Base-by-base conservation (phyloP, 495 filamentous ascomycete species). In the Neurospora sp. region DNA sequence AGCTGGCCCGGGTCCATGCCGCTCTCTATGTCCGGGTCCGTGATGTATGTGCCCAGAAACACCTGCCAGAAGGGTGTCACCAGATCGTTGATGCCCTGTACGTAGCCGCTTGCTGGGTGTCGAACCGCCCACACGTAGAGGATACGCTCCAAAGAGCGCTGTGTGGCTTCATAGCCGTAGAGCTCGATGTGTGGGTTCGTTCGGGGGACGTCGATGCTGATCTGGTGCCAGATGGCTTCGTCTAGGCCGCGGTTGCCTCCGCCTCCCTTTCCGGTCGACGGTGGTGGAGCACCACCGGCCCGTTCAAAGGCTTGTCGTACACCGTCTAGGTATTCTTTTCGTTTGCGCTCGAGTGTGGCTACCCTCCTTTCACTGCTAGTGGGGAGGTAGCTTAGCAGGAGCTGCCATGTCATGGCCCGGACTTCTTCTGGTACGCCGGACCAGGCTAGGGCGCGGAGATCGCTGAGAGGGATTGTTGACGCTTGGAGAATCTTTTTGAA, bases 11-110 rank as follows among this genome's bases (percentile, higher is more conserved):
- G 96, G 79, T 99, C 95, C 94, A 98, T 97, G 72, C 94, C 94
- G 75, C 87, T 90, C 81, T 96, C 94, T 61, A 98, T 91, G 77
- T 98, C 90, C n/a, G 90, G 87, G 76, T 96, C 93, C 4, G 94
- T 94, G 73, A 98, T 97, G 78, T 99, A 99, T 40, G 89, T 89
- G 27, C 93, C 96, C 10, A 99, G 84, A 77, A 99, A 99, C 3
- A 97, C 94, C 79, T 99, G 93, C 90, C 93, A 99, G 80, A 99
- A 98, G 12, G 96, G 96, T 9, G 95, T 97, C 3, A 97, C 95
- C 37, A 99, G 89, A 81, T 99, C 96, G 79, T 98, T 99, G 80
- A 99, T 99, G 69, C 96, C 96, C 81, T 99, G 96, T 0, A 99
- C 96, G 80, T 99, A 99, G 44, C 96, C 96, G 79, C 93, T 97